phyloP scores from a whole-genome alignment of 768 basidiomycete species.

The Lactarius hengduanensis region DNA sequence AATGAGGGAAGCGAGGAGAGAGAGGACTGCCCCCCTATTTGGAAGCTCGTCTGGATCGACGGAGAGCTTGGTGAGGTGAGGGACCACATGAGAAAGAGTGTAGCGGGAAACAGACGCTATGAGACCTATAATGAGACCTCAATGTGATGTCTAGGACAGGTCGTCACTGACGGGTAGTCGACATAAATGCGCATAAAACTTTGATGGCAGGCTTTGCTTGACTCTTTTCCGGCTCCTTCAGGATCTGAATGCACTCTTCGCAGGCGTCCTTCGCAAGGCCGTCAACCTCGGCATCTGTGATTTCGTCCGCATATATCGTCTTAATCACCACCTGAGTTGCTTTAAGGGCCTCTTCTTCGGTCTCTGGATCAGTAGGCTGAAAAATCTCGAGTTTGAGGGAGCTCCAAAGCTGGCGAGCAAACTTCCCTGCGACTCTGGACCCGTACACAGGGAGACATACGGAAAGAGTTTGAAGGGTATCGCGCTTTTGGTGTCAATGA shows the following conservation, averaged over 20 bases:
- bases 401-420: constrained; percentile 84
- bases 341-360: constrained; percentile 71
- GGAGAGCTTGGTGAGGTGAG: constrained; percentile 77
- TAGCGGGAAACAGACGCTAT: constrained; percentile 68
- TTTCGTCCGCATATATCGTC: constrained; percentile 59
- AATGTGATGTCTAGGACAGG: constrained; percentile 7
- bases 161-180: constrained; percentile 66
- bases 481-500: constrained; percentile 54
- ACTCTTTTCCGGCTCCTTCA: constrained; percentile 91
- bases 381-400: constrained; percentile 93
- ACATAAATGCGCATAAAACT: constrained; percentile 72
- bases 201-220: constrained; percentile 88
- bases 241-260: constrained; percentile 72
- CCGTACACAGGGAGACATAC: constrained; percentile 87
- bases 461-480: constrained; percentile 77
- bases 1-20: constrained; percentile 65
- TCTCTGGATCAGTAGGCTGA: constrained; percentile 79
- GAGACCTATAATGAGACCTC: constrained; percentile 2
- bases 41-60: constrained; percentile 65
- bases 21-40: constrained; percentile 63
- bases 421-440: constrained; percentile 51
- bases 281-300: constrained; percentile 40
- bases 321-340: constrained; percentile 70
- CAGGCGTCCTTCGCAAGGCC: constrained; percentile 74
- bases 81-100: constrained; percentile 64